Evolutionary conservation across 73 alveolate genomes (phyloP), one percentile per base, ranked within the genome.

Genomic region (Tetrahymena borealis): DNA sequence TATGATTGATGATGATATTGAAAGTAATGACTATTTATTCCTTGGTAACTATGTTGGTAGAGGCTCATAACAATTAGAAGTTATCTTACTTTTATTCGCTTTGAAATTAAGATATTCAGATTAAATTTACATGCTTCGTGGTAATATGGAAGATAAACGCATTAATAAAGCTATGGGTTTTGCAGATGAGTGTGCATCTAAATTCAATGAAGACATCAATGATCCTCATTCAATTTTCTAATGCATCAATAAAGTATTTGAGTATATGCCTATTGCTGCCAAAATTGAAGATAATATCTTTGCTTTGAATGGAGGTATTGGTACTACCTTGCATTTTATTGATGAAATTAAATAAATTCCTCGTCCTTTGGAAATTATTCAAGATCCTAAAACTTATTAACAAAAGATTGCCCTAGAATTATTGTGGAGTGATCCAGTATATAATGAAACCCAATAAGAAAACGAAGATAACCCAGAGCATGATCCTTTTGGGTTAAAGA

Each of bases 261-360:
- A 96, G 78, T 96, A 94, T 94, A 94, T 97, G 39, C 99, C 99
- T 33, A 94, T 97, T 39, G 98, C 97, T 39, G 97, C 98, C 13
- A 91, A 95, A 6, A 97, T 97, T 8, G 98, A 96, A 85, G 97
- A 94, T 78, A 93, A 95, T 31, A 96, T 96, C 18, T 91, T 97
- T 28, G 96, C 97, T 18, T 90, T 97, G 1, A 98, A 97, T 95
- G 99, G 99, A 15, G 99, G 99, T 24, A 97, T 97, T 5, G 99
- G 99, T 11, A 92, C 97, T 18, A 96, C 99, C 0, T 91, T 97
- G 38, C 91, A 96, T 13, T 92, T 93, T 38, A 95, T 96, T 37
- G 98, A 95, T 78, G 98, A 97, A 95, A 97, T 97, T 38, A 97
- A 94, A 39, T 91, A 95, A 33, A 96, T 97, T 42, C 91, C 93